Base-by-base conservation (phyloP, 2,329 filamentous ascomycete species). In the Xylariaceae sp. region DNA sequence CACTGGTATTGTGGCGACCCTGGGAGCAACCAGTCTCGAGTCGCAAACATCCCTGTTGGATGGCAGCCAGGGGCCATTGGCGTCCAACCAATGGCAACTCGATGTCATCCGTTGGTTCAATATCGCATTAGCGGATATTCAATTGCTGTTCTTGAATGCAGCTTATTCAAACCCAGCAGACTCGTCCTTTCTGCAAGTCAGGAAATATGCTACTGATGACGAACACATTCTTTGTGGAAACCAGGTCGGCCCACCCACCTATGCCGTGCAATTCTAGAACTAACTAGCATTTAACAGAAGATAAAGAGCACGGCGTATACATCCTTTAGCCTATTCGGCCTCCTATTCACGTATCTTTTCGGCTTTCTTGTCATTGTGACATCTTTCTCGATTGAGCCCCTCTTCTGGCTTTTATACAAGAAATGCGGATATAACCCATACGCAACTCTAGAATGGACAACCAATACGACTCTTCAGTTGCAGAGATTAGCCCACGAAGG, bases 21-120 rank as follows among this genome's bases (percentile, higher is more conserved):
- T 41, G 42, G 22, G 33, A 47, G 48, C 22, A 16, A 19, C 14
- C 5, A 42, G 18, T 42, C 11, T 42, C 14, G 11, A 12, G 17
- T 19, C 18, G 14, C 19, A 48, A 18, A 42, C 12, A n/a, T n/a
- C n/a, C n/a, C n/a, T n/a, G n/a, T n/a, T 28, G 22, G 16, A 13
- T 19, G 18, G 14, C 11, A 5, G 11, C 18, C 40, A 42, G 18
- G 40, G 40, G 5, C 40, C 40, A 5, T 17, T 42, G 40, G 3
- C 40, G n/a, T 12, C 14, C 5, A 42, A 42, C 40, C 40, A 42
- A 42, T 42, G 18, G 14, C 18, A 16, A 5, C 17, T 6, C 14
- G 40, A 16, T 17, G 40, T 19, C 14, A 42, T n/a, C 5, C 40
- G 18, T 61, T 62, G 34, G 34, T 38, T 38, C 34, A 16, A 62